phyloP scores from a whole-genome alignment of 495 filamentous ascomycete species.

The Thermochaetoides thermophila region DNA sequence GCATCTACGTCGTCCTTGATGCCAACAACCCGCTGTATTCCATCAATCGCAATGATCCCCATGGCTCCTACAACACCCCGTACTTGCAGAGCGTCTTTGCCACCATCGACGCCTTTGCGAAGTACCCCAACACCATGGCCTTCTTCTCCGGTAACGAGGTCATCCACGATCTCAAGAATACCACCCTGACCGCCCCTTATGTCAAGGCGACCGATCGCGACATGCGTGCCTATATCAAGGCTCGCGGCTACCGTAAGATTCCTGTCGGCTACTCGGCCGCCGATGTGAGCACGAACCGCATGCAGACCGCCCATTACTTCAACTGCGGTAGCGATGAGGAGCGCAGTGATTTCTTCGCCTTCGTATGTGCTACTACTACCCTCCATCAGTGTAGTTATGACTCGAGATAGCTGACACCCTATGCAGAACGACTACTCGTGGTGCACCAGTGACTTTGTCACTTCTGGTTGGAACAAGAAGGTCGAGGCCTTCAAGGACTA shows the following conservation, averaged over 20 bases:
- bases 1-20: constrained; percentile 87
- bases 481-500: constrained; percentile 82
- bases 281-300: constrained; percentile 73
- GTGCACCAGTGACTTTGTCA: constrained; percentile 73
- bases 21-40: constrained; percentile 34
- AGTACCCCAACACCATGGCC: constrained; percentile 80
- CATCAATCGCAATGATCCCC: constrained; percentile 36
- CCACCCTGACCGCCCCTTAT: constrained; percentile 63
- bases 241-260: constrained; percentile 57
- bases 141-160: constrained; percentile 99
- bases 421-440: constrained; percentile 89
- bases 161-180: constrained; percentile 68
- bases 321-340: constrained; percentile 85
- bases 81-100: constrained; percentile 93
- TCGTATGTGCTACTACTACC: constrained; percentile 29
- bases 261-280: constrained; percentile 92
- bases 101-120: constrained; percentile 77
- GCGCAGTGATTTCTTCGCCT: constrained; percentile 90
- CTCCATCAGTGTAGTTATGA: too few species aligned
- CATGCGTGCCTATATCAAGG: constrained; percentile 73
- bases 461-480: constrained; percentile 81
- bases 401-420: not conserved
- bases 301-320: constrained; percentile 85
- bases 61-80: constrained; percentile 70
- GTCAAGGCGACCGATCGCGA: constrained; percentile 94